phyloP scores from a whole-genome alignment of 352 stramenopile genomes.

The Phytophthora ohioensis region DNA sequence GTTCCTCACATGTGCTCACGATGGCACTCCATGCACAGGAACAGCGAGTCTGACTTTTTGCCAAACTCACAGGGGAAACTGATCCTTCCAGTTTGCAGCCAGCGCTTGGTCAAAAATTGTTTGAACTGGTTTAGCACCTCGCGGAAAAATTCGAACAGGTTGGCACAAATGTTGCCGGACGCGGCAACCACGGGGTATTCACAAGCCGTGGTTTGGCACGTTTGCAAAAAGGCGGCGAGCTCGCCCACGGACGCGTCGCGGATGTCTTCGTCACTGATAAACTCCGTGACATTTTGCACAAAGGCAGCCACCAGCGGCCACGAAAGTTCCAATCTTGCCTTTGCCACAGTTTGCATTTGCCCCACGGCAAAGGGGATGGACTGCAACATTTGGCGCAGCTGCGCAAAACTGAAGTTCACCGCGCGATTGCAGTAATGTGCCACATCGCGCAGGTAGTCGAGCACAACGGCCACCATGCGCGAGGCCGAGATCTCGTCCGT shows the following conservation, averaged over 20 bases:
- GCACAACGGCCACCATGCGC: constrained; percentile 53
- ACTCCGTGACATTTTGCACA: constrained; percentile 70
- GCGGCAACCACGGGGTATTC: constrained; percentile 18
- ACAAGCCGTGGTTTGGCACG: constrained; percentile 36
- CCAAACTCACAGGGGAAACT: constrained; percentile 82
- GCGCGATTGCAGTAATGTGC: constrained; percentile 65
- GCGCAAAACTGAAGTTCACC: constrained; percentile 57
- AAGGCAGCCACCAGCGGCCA: constrained; percentile 70
- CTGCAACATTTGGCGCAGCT: constrained; percentile 65
- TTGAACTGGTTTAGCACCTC: constrained; percentile 73
- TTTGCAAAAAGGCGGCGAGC: constrained; percentile 65
- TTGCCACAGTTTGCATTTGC: constrained; percentile 71
- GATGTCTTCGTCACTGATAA: constrained; percentile 81
- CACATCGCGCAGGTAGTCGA: constrained; percentile 72
- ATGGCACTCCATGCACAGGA: constrained; percentile 88
- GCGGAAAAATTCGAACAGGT: constrained; percentile 72
- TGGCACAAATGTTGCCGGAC: constrained; percentile 65
- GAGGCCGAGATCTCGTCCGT: constrained; percentile 54
- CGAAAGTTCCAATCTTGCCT: constrained; percentile 64
- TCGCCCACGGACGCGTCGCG: constrained; percentile 70
- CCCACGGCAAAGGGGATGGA: constrained; percentile 70
- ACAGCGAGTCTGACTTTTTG: constrained; percentile 79
- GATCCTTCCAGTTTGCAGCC: constrained; percentile 65
- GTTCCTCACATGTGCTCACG: constrained; percentile 65
- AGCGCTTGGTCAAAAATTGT: constrained; percentile 66